Conservation (phyloP, 1,139 yeast species). For the Yamadazyma trypodendri region DNA sequence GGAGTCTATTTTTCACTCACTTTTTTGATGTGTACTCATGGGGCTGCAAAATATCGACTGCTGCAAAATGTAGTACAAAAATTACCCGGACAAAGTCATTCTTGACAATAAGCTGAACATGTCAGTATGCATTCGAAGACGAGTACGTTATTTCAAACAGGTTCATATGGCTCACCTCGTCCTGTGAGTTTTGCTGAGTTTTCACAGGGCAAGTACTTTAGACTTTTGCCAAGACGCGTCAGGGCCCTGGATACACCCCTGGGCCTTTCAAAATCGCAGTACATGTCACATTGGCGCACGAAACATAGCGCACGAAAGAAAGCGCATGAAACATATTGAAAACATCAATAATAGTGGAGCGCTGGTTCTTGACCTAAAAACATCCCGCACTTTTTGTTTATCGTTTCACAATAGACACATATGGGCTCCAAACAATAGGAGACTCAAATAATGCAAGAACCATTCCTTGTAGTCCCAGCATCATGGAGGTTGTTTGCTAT, state of each 20-base stretch:
- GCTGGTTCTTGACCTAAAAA: slow-evolving; percentile 1
- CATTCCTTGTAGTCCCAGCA: background rate
- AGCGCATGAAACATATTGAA: background rate
- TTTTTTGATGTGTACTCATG: background rate
- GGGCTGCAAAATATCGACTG: background rate
- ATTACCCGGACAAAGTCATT: too few relatives aligned
- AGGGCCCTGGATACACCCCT: background rate
- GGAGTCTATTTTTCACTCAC: too few relatives aligned
- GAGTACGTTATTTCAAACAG: too few relatives aligned
- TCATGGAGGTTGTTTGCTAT: background rate
- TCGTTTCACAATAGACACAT: slow-evolving; percentile 1
- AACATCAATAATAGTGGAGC: background rate
- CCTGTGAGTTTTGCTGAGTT: too few relatives aligned
- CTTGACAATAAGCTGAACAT: too few relatives aligned
- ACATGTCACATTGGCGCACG: background rate
- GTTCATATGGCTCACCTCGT: too few relatives aligned
- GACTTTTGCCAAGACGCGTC: too few relatives aligned
- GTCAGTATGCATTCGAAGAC: too few relatives aligned
- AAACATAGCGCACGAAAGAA: background rate
- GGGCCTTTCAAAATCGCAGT: background rate
- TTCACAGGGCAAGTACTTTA: too few relatives aligned
- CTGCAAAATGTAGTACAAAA: background rate
- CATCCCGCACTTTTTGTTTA: slow-evolving; percentile 1
- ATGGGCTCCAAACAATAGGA: slow-evolving; percentile 4
- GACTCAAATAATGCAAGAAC: background rate